A percentile compares a stretch with the other conserved stretches of the same genome.
phyloP scores from a whole-genome alignment of 148 eudicot genomes.

The Mesembryanthemum crystallinum region DNA sequence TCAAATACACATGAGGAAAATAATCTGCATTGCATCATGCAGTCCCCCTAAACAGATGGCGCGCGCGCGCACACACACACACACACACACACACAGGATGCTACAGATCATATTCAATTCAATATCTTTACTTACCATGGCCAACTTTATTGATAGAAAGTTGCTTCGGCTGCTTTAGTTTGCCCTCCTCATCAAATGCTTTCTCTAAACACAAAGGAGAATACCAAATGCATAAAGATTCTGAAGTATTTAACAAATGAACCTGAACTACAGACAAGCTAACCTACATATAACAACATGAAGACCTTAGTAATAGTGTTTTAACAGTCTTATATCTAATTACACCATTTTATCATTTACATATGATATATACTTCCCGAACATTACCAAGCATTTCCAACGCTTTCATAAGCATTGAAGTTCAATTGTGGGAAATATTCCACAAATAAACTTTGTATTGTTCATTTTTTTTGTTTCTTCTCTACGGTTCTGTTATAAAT shows the following conservation, averaged over 20 bases:
- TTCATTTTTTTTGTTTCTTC: not conserved
- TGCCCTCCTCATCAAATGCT: constrained; percentile 86
- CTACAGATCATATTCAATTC: not conserved
- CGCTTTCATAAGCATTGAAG: no score
- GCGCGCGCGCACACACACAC: no score
- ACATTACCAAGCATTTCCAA: no score
- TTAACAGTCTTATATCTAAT: not conserved
- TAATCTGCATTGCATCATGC: not conserved
- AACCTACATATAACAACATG: not conserved
- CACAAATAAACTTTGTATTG: not conserved
- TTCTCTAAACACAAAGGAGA: constrained; percentile 51
- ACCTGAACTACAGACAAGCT: not conserved
- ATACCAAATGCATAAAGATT: constrained; percentile 13
- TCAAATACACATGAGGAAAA: not conserved
- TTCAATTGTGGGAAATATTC: no score
- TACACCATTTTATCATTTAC: not conserved
- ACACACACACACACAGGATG: not conserved
- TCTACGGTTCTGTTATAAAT: no score
- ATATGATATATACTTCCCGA: not conserved
- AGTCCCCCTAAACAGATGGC: not conserved
- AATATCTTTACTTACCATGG: constrained; percentile 66
- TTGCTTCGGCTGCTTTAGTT: constrained; percentile 83
- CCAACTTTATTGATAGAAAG: constrained; percentile 98
- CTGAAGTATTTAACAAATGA: not conserved
- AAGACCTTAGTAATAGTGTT: not conserved